Base-by-base conservation (phyloP, 2,329 filamentous ascomycete genomes). In the Aureobasidium leucospermi region DNA sequence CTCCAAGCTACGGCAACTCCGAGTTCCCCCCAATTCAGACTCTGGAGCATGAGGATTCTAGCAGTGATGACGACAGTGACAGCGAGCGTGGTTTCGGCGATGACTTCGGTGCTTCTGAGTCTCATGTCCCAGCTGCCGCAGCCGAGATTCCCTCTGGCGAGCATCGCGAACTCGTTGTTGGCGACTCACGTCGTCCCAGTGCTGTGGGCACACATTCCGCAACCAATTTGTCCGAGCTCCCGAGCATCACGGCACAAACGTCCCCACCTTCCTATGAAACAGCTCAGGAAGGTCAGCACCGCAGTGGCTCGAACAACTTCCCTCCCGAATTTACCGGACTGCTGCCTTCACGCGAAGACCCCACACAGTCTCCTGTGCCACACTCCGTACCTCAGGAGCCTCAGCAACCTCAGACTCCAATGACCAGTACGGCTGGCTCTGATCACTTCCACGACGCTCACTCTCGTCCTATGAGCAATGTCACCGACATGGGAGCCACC, bases 21-120 rank as follows among this genome's bases (percentile, higher is more conserved):
- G 94, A 97, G 70, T 97, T 97, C 69, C 94, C 94, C 34, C 94
- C 93, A 0, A 96, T 97, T 62, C 86, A 87, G n/a, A 90, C 93
- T 70, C 76, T 96, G 60, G 87, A 89, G 63, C 81, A 85, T 32
- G 88, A 92, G 60, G 89, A 93, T 28, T 87, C 95, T 28, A 56
- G 52, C 31, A 55, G 51, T 6, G 90, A 95, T 58, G 89, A 92
- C 31, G 87, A 95, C 23, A 92, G 88, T 32, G 75, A 75, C 23
- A 83, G 83, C 51, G 90, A 89, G 43, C 76, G 75, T 66, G 90
- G 92, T 0, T 97, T 97, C 69, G 93, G 95, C 52, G 94, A 99
- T 69, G 87, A 96, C 72, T 97, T 97, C 70, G 86, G 88, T 0
- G 85, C 89, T 81, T 83, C 32, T 80, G 76, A 45, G 73, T 78